Base-by-base conservation (phyloP, 768 basidiomycete species). In the Naganishia vishniacii region DNA sequence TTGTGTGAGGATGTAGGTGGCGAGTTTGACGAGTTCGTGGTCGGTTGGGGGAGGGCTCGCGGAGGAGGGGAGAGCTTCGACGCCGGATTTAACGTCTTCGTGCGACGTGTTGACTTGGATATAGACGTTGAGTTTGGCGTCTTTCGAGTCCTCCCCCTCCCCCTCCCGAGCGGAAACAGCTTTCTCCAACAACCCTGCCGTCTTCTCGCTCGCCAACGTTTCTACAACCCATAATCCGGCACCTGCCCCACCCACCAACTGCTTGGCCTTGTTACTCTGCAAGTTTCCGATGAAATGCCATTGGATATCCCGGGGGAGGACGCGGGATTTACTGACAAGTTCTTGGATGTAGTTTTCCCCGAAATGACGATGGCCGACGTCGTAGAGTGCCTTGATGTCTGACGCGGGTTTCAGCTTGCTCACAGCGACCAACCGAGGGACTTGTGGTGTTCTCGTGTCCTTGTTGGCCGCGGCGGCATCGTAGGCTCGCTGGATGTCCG, bases 301-400 rank as follows among this genome's bases (percentile, higher is more conserved):
- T 66, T 86, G 83, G 69, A 98, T 91, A 67, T 89, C 88, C 25
- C 69, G 66, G 0, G 94, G 90, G n/a, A 98, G 83, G 91, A 94
- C 73, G 37, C 25, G 13, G 0, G 91, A 89, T 74, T 97, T 98
- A 32, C 91, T 91, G 41, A 85, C 86, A 65, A 98, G 76, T 72
- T 98, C 94, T 70, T 94, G 88, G 7, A 91, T 91, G 73, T 97
- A 98, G 76, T 99, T 99, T 80, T 99, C 95, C 7, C 95, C 95
- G 73, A 98, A 99, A 76, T 94, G 90, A 1, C 86, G 80, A 67
- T 95, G 89, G 0, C 88, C 90, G 15, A 81, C 81, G 53, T 88
- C 82, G 73, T 88, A 89, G 68, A 91, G 88, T 11, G 87, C 87
- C 28, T 85, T 80, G 65, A 98, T 85, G 77, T 98, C 94, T 9